Percentiles rank a stretch among this genome's conserved stretches.
Conservation (phyloP, 768 basidiomycete species). For the Amanita molliuscula region DNA sequence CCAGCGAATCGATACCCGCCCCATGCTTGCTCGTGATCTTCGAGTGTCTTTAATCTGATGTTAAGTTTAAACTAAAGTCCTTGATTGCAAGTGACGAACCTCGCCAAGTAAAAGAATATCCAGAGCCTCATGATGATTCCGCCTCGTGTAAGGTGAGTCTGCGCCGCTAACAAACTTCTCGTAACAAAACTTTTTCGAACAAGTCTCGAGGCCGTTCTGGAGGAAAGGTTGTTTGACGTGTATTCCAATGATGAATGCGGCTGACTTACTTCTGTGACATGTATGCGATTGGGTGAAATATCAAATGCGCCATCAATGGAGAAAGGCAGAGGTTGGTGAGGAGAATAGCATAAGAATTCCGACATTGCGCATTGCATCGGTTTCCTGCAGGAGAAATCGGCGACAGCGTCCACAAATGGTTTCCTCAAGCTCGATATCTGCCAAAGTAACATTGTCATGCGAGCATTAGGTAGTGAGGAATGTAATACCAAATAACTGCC, state of each 20-base stretch:
- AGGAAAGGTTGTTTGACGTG: not conserved
- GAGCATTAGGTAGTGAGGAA: not conserved
- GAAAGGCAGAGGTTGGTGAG: constrained; percentile 21
- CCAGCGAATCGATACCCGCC: constrained; percentile 54
- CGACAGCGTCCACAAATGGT: constrained; percentile 5
- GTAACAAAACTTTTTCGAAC: constrained; percentile 15
- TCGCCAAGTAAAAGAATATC: constrained; percentile 31
- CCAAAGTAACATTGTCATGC: constrained; percentile 3
- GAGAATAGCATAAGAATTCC: constrained; percentile 33
- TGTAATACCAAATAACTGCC: constrained; percentile 43
- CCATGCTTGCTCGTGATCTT: constrained; percentile 51
- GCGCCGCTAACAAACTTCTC: constrained; percentile 12
- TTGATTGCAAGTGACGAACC: constrained; percentile 18
- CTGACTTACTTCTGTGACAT: constrained; percentile 10
- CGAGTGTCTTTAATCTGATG: constrained; percentile 32
- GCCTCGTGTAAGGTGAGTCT: not conserved
- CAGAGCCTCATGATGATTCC: constrained; percentile 13
- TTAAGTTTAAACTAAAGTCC: constrained; percentile 5
- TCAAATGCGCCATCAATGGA: constrained; percentile 9
- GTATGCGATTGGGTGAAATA: constrained; percentile 6
- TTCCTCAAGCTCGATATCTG: constrained; percentile 1
- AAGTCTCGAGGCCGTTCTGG: constrained; percentile 10
- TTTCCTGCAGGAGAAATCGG: constrained; percentile 30
- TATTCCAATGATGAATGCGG: not conserved
- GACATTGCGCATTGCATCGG: constrained; percentile 40